phyloP scores from a whole-genome alignment of 176 grass and related monocot species.

The Tuctoria greenei region DNA sequence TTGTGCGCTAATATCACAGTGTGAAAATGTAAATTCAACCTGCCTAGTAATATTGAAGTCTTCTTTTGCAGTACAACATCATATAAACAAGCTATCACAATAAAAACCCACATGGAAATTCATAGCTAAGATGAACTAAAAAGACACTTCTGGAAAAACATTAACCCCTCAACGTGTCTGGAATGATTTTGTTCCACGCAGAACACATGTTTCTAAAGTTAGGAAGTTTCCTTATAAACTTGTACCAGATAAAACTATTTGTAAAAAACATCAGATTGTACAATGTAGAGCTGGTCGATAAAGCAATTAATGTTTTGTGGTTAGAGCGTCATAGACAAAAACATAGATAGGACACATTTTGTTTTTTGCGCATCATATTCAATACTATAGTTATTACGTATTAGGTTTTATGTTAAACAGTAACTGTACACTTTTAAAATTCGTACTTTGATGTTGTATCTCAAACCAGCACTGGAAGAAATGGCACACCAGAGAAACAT shows the following conservation, averaged over 20 bases:
- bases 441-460: neutral
- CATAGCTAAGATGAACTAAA: neutral
- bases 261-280: neutral
- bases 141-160: neutral
- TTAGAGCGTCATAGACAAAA: neutral
- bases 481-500: neutral
- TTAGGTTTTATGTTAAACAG: neutral
- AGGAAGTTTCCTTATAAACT: neutral
- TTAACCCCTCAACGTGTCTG: neutral
- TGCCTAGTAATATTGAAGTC: neutral
- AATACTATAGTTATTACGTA: neutral
- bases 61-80: neutral
- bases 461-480: neutral
- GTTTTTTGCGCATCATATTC: neutral
- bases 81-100: neutral
- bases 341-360: neutral
- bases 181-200: neutral
- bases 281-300: neutral
- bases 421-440: neutral
- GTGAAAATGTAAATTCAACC: neutral
- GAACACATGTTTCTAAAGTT: neutral
- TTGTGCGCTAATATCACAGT: neutral
- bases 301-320: neutral
- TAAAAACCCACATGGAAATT: neutral
- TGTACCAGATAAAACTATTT: neutral